Evolutionary conservation across 2,329 filamentous ascomycete genomes (phyloP), one percentile per base, ranked within the genome.

Genomic region (Fusarium pilosicola): DNA sequence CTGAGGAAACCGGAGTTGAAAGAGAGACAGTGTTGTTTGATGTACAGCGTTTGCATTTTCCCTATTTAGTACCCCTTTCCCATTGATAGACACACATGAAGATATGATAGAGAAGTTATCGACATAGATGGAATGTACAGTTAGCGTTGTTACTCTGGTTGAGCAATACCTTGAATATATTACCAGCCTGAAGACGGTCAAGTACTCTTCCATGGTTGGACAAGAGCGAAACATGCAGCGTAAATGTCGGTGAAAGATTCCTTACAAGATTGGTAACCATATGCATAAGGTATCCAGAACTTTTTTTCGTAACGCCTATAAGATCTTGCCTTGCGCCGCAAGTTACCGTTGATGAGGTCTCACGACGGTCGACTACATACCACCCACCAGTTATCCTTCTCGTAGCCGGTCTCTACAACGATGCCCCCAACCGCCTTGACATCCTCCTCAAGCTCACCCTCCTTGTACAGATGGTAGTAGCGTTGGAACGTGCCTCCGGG

Each of bases 381-480:
- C 61, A 91, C 94, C 96, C 96, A 99, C 96, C 96, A 98, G 84
- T 99, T 99, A 80, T 98, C 96, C 85, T 92, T 95, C 81, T 99
- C 96, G 83, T 98, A 99, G 39, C 96, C 96, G 68, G 90, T 90
- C 74, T 94, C 91, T 30, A 96, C 78, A 20, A 98, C 90, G 55
- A 83, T 84, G 13, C 95, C 96, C 24, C 95, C 95, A 26, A 92
- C 95, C 22, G 88, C 87, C 57, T 82, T 81, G 65, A 97, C 89
- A 80, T 98, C 93, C 48, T 90, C 87, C 80, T 98, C 95, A 66
- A 99, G 86, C 84, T 99, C 96, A 22, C 94, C 94, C 80, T 94
- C 89, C 61, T 90, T 88, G 83, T 97, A 99, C 32, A 99, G 86
- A 83, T 99, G 96, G 81, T 99, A 99, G 81, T 97, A 99, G 59